Evolutionary conservation across 306 rosid species (phyloP).

Genomic region (Psophocarpus tetragonolobus): DNA sequence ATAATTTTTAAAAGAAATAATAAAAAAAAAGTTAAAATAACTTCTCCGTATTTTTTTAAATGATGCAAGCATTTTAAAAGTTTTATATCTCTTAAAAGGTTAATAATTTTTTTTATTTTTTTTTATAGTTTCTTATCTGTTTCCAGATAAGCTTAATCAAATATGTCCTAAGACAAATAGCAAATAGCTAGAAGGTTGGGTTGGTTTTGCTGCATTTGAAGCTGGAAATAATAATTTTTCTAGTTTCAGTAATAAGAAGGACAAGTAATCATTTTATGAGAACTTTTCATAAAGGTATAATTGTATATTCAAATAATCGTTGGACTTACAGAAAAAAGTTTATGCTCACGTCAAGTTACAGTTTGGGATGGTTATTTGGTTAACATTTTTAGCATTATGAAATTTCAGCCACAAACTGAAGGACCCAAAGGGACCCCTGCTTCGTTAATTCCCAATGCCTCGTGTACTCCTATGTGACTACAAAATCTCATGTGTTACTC

Average conservation of each 20-base stretch:
- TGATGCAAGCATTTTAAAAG: too few species aligned
- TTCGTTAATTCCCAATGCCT: slow-evolving; percentile 24
- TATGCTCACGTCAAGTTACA: background rate
- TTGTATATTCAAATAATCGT: background rate
- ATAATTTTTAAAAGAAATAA: too few species aligned
- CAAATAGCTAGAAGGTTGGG: background rate
- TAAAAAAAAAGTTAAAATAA: too few species aligned
- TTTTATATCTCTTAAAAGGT: too few species aligned
- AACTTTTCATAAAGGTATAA: background rate
- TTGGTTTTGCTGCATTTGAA: background rate
- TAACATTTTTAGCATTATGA: background rate
- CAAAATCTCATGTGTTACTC: too few species aligned
- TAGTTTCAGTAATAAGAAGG: background rate
- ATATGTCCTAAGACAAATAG: too few species aligned
- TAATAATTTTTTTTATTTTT: too few species aligned
- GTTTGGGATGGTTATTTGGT: background rate
- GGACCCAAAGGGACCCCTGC: slow-evolving; percentile 20
- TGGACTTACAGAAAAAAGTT: background rate
- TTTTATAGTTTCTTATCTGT: too few species aligned
- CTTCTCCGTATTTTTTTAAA: too few species aligned
- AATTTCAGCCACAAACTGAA: slow-evolving; percentile 37
- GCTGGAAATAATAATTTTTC: background rate
- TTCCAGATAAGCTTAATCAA: too few species aligned
- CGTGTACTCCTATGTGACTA: too few species aligned
- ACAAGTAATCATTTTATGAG: background rate